phyloP scores from a whole-genome alignment of 768 basidiomycete genomes.

The Ephemerocybe angulata region DNA sequence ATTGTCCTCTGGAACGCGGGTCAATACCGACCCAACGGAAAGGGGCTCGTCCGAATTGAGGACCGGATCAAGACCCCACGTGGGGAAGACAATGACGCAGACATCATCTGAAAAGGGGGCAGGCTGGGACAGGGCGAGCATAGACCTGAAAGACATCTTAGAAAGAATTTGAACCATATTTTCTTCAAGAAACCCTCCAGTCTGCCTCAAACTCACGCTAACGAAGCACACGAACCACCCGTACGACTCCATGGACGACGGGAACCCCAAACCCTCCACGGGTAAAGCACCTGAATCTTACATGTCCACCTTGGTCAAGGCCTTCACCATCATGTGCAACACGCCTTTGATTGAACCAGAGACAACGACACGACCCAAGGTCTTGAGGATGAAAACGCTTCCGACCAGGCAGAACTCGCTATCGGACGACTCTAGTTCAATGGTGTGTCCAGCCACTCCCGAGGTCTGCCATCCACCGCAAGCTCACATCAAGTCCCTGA shows the following conservation, averaged over 20 bases:
- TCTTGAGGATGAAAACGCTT: slow-evolving; percentile 1
- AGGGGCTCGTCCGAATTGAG: too few relatives aligned
- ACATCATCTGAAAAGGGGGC: too few relatives aligned
- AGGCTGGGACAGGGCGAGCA: too few relatives aligned
- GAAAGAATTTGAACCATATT: too few relatives aligned
- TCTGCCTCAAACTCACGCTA: too few relatives aligned
- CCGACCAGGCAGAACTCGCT: background rate
- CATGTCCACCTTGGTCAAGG: background rate
- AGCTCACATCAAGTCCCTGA: background rate
- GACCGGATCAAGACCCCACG: too few relatives aligned
- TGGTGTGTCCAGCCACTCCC: background rate
- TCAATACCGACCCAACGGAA: too few relatives aligned
- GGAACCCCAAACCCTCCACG: background rate
- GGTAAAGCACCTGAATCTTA: background rate
- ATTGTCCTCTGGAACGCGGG: too few relatives aligned
- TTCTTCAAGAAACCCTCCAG: too few relatives aligned
- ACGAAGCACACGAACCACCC: too few relatives aligned
- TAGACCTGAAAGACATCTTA: too few relatives aligned
- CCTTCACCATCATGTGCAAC: slow-evolving; percentile 1
- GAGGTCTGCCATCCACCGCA: background rate
- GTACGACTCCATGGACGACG: background rate
- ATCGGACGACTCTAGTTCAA: background rate
- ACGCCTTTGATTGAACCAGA: slow-evolving; percentile 1
- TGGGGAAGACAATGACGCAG: too few relatives aligned
- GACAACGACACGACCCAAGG: background rate